Conservation (phyloP, 495 filamentous ascomycete species). For the Clavariopsis aquatica region DNA sequence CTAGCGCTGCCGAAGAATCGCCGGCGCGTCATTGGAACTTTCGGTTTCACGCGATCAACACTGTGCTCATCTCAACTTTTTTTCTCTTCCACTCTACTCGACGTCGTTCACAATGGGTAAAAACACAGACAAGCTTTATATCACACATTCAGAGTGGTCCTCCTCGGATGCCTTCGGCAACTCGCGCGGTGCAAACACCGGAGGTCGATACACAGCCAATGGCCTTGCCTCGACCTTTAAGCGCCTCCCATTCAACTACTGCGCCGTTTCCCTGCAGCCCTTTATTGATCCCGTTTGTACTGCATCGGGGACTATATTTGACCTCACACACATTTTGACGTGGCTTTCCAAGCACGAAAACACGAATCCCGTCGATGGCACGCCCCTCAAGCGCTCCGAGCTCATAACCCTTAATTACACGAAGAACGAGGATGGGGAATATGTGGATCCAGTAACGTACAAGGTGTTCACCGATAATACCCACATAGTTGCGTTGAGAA, state of each 20-base stretch:
- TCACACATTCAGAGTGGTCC: slow-evolving; percentile 41
- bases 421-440: slow-evolving; percentile 91
- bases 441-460: slow-evolving; percentile 93
- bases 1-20: slow-evolving; percentile 1
- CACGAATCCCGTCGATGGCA: slow-evolving; percentile 81
- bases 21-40: slow-evolving; percentile 12
- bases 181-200: slow-evolving; percentile 26
- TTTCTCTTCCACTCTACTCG: not conserved
- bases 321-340: slow-evolving; percentile 53
- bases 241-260: slow-evolving; percentile 96
- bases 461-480: slow-evolving; percentile 98
- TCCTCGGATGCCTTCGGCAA: slow-evolving; percentile 33
- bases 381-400: slow-evolving; percentile 73
- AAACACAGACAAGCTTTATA: slow-evolving; percentile 41
- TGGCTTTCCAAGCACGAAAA: slow-evolving; percentile 91
- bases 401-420: slow-evolving; percentile 88
- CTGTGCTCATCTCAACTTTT: not conserved
- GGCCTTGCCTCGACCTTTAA: slow-evolving; percentile 69
- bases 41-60: not conserved
- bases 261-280: slow-evolving; percentile 90
- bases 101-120: slow-evolving; percentile 30
- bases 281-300: slow-evolving; percentile 53
- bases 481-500: slow-evolving; percentile 86
- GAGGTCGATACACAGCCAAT: slow-evolving; percentile 30
- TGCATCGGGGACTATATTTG: slow-evolving; percentile 46